A percentile compares a stretch with the other conserved stretches of the same genome.
Evolutionary conservation across 2,329 filamentous ascomycete genomes (phyloP).

Genomic region (Sclerotinia borealis): DNA sequence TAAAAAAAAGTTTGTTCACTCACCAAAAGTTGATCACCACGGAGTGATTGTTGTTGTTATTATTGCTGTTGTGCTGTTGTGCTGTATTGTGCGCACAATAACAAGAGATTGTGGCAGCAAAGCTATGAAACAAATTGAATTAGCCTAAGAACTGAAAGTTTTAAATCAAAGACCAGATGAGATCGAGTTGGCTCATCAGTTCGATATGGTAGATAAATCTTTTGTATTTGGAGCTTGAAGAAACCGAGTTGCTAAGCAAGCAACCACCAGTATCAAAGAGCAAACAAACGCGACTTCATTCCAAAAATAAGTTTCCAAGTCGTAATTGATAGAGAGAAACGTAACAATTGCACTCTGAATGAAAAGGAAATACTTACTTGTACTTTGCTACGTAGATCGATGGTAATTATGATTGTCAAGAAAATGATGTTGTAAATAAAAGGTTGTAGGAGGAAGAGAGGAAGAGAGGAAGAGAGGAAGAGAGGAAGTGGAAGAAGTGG

Average conservation of each 20-base stretch:
- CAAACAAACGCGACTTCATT: neutral
- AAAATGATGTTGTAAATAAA: neutral
- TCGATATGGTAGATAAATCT: neutral
- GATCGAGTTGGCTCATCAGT: neutral
- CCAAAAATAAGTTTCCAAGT: neutral
- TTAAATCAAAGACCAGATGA: neutral
- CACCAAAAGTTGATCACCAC: neutral
- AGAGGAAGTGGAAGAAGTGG: too few species aligned
- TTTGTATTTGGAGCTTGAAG: neutral
- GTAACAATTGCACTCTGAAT: neutral
- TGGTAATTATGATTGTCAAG: neutral
- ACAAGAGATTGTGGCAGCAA: neutral
- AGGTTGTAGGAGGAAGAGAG: neutral
- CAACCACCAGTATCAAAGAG: neutral
- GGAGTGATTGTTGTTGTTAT: neutral
- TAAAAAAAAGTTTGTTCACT: neutral
- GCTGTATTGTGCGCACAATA: neutral
- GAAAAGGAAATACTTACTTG: neutral
- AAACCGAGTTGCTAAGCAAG: neutral
- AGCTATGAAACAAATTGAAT: neutral
- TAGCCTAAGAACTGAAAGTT: neutral
- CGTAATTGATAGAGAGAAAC: neutral
- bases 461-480: neutral
- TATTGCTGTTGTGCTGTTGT: too few species aligned
- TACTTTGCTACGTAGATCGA: neutral